Evolutionary conservation across 495 filamentous ascomycete genomes (phyloP), one percentile per base, ranked within the genome.

Genomic region (Neurospora sp.): DNA sequence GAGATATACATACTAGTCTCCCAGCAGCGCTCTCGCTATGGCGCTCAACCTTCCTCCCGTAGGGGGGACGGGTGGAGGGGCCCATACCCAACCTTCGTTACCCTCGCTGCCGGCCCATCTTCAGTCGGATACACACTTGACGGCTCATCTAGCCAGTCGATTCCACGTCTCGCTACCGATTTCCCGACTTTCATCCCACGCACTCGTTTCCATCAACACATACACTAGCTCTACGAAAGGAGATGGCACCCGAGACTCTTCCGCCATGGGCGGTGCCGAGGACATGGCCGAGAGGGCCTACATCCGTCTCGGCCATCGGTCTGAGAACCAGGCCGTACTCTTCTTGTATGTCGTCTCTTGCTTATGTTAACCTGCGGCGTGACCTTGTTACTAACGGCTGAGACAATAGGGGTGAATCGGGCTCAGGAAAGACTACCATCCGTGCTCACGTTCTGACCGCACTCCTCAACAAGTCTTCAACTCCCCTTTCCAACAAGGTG

Each of bases 121-220:
- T 39, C 96, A 98, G 84, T 97, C 95, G 72, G 96, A 98, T 83
- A 98, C 95, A 54, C 93, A 97, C 80, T 85, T 98, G 75, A 99
- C 96, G 4, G 93, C 95, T 39, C 96, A 99, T 83, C 88, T 99
- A 37, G 96, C 96, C 71, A 97, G 94, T 82, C 93, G 96, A 41
- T 99, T 97, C 80, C 96, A 99, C 85, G 90, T 95, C 23, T 90
- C 91, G 46, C 82, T 97, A 44, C 95, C 96, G 18, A 95, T 93
- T 0, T 92, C 96, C 72, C 88, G 88, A 72, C 89, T 99, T 46
- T 97, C 94, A 1, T 96, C 93, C 0, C 94, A 97, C 79, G 96
- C 93, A 35, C 86, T 97, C 72, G 90, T 99, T 76, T 90, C 92
- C 62, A 82, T 98, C 40, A 99, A 99, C 85, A 98, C 94, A 35